phyloP scores from a whole-genome alignment of 805 yeast species.

The Wickerhamomyces rabaulensis region DNA sequence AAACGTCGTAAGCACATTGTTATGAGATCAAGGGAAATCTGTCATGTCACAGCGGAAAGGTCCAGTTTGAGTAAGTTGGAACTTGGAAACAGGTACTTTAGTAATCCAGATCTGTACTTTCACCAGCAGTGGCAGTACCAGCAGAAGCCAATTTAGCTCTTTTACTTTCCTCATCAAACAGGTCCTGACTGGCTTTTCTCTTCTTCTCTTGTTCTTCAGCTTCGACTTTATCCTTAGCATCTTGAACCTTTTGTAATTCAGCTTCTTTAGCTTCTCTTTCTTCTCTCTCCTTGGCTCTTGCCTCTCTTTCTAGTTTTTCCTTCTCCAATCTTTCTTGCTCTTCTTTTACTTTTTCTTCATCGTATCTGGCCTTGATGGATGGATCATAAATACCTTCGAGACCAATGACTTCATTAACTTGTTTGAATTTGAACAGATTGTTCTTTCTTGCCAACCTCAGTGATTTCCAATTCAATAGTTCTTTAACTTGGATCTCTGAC shows the following conservation, averaged over 20 bases:
- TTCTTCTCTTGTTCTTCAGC: slow-evolving; percentile 12
- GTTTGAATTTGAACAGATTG: slow-evolving; percentile 31
- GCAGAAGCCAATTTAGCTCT: slow-evolving; percentile 9
- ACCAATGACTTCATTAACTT: slow-evolving; percentile 31
- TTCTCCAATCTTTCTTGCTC: slow-evolving; percentile 10
- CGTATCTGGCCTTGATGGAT: slow-evolving; percentile 13
- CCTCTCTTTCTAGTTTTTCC: slow-evolving; percentile 17
- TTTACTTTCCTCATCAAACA: slow-evolving; percentile 16
- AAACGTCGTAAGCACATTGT: no score
- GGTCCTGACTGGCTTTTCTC: slow-evolving; percentile 17
- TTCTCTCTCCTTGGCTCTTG: slow-evolving; percentile 9
- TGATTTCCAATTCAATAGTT: slow-evolving; percentile 36
- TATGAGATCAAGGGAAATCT: no score
- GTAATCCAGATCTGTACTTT: not conserved
- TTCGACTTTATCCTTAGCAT: slow-evolving; percentile 1
- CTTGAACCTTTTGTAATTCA: slow-evolving; percentile 5
- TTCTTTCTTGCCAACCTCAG: slow-evolving; percentile 35
- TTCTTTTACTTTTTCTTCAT: slow-evolving; percentile 8
- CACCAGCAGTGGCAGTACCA: not conserved
- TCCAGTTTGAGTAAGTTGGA: no score
- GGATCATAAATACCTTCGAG: slow-evolving; percentile 34
- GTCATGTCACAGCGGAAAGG: no score
- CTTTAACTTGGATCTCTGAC: slow-evolving; percentile 2
- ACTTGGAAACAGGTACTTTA: not conserved
- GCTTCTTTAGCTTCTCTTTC: slow-evolving; percentile 9